A percentile compares a stretch with the other conserved stretches of the same genome.
Evolutionary conservation across 2,329 filamentous ascomycete genomes (phyloP).

Genomic region (Pseudopyricularia javanii): DNA sequence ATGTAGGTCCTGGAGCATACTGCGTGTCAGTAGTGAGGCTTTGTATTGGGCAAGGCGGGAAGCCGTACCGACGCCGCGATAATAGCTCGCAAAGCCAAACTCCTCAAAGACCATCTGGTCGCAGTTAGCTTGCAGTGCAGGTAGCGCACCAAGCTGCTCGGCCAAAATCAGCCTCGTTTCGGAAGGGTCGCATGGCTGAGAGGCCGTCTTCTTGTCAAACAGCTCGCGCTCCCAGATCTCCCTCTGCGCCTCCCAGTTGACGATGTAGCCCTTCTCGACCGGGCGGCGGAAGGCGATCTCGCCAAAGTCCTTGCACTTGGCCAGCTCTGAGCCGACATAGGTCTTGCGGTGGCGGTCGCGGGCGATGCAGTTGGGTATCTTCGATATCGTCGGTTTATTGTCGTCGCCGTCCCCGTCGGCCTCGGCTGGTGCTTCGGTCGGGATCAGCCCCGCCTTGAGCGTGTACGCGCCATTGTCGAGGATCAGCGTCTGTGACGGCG

Average conservation of each 20-base stretch:
- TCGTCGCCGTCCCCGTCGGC: conserved; percentile 15
- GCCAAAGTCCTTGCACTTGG: conserved; percentile 74
- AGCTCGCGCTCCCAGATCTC: conserved; percentile 92
- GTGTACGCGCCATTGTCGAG: conserved; percentile 89
- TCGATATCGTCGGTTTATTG: background rate
- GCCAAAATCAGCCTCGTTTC: conserved; percentile 77
- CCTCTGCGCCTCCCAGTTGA: conserved; percentile 93
- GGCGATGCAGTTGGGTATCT: conserved; percentile 75
- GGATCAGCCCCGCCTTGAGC: conserved; percentile 77
- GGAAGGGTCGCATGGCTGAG: conserved; percentile 56
- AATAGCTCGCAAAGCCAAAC: conserved; percentile 83
- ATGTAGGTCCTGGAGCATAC: conserved; percentile 57
- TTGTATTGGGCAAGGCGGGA: no score
- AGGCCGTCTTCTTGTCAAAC: conserved; percentile 53
- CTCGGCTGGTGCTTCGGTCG: conserved; percentile 16
- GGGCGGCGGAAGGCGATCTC: conserved; percentile 79
- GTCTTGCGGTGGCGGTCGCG: conserved; percentile 67
- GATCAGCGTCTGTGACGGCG: conserved; percentile 61
- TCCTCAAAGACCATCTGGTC: conserved; percentile 98
- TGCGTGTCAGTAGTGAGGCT: no score
- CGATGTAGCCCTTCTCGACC: conserved; percentile 86
- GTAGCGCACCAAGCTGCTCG: conserved; percentile 75
- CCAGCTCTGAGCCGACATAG: conserved; percentile 70
- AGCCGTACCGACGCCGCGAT: conserved; percentile 55
- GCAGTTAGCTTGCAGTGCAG: conserved; percentile 72